Conservation (phyloP, 1,284 basidiomycete species). For the Cerioporus squamosus region DNA sequence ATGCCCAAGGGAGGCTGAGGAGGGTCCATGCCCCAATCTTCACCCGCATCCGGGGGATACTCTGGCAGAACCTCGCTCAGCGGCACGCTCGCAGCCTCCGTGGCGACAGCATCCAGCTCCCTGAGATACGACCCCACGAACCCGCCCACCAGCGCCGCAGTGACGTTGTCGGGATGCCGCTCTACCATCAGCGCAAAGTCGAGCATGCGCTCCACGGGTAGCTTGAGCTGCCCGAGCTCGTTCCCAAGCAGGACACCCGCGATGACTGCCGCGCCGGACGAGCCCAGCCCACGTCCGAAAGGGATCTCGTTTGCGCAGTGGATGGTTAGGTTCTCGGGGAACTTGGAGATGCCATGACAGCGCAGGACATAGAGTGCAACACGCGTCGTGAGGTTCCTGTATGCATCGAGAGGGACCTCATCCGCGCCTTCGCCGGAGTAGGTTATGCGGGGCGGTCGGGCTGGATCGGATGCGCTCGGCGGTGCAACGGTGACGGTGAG, state of each 20-base stretch:
- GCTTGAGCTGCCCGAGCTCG: constrained; percentile 75
- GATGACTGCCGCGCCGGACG: constrained; percentile 97
- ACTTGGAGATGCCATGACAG: constrained; percentile 75
- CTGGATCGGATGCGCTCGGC: constrained; percentile 34
- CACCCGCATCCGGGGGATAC: constrained; percentile 91
- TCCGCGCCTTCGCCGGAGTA: constrained; percentile 90
- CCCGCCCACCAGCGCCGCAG: constrained; percentile 95
- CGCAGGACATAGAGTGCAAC: constrained; percentile 97
- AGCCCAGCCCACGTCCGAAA: constrained; percentile 96
- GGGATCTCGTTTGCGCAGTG: constrained; percentile 93
- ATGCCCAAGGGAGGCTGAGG: constrained; percentile 90
- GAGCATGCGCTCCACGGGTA: constrained; percentile 78
- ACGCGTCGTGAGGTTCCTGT: constrained; percentile 98
- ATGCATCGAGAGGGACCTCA: constrained; percentile 93
- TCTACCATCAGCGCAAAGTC: constrained; percentile 99
- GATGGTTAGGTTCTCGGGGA: constrained; percentile 78
- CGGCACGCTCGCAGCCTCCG: constrained; percentile 85
- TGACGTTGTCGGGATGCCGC: constrained; percentile 98
- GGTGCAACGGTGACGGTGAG: constrained; percentile 67
- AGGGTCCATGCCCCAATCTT: constrained; percentile 88
- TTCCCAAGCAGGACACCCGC: constrained; percentile 93
- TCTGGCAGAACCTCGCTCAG: constrained; percentile 97
- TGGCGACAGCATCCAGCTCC: constrained; percentile 83
- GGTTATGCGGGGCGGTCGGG: constrained; percentile 64
- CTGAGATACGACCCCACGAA: constrained; percentile 98